Evolutionary conservation across 2,329 filamentous ascomycete genomes (phyloP), one percentile per base, ranked within the genome.

Genomic region (Scedosporium minutisporum): DNA sequence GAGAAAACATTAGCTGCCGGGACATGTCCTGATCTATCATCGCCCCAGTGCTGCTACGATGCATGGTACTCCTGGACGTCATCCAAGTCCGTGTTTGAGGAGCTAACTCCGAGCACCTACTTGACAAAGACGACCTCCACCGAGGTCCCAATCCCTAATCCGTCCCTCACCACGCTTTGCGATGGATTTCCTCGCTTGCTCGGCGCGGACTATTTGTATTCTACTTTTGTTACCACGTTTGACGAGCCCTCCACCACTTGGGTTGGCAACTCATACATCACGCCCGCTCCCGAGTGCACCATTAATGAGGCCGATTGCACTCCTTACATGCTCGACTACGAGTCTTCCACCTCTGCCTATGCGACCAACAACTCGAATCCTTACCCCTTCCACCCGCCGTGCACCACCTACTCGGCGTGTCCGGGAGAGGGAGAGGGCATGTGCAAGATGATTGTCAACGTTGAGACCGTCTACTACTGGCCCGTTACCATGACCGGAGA

Each of bases 401-500:
- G 61, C 42, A 62, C 51, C 16, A 62, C 61, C 10, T 62, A 62
- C 23, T 29, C 27, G 9, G 21, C 61, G n/a, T 62, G 61, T 25
- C 61, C 61, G 10, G 33, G 29, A 6, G 60, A 58, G 14, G 53
- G 23, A 9, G 51, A 29, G 14, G 55, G 42, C 23, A 18, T 33
- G 33, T 62, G 61, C 61, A 62, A 62, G 55, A 57, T 62, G 21
- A n/a, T 18, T 25, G 51, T 38, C 9, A 7, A 12, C 6, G 51
- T 38, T 4, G n/a, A 6, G 18, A 62, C 33, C 2, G 38, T 58
- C 23, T 62, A 58, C 23, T 62, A 62, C 53, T 62, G 61, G 61
- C 61, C 61, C 23, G 61, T 51, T 38, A 62, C 61, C 10, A n/a
- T 58, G 41, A 53, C 48, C 6, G 61, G 61, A 18, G 61, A 62